Evolutionary conservation across 2,329 filamentous ascomycete genomes (phyloP), one percentile per base, ranked within the genome.

Genomic region (Aspergillus aculeatus): DNA sequence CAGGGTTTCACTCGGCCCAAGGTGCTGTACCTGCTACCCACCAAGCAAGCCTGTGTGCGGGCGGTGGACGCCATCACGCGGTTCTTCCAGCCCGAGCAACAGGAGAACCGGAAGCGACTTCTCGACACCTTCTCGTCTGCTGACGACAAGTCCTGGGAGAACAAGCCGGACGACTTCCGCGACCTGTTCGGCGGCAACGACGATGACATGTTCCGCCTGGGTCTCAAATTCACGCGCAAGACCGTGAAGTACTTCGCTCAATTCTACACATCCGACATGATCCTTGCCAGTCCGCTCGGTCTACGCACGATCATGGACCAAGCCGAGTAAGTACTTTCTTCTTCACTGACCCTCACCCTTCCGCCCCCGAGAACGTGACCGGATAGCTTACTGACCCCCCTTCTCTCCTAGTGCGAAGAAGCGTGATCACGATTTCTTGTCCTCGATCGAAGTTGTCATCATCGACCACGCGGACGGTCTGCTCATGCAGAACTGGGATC

Each of bases 401-500:
- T 44, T 19, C 29, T 47, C 26, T 62, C 54, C 58, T 56, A 83
- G 79, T 66, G 83, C 81, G 61, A 89, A 89, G 73, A 87, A 86
- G 64, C 78, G 84, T 38, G 94, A 98, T 73, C 88, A 86, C 68
- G 95, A 99, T 75, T 99, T 96, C 73, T 82, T 99, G 14, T 94
- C 90, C 59, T 98, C 94, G 1, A 91, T 99, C 68, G 95, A 99
- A 77, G 77, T 99, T 54, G 87, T 95, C 32, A 83, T 98, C 50
- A 83, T 96, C 62, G 95, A 99, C 74, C 93, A 98, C 76, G 89
- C 92, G 12, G 93, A 98, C 75, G 92, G 92, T 0, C 84, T 97
- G 47, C 85, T 96, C 9, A 97, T 97, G 92, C 95, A 99, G 75
- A 98, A 96, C 74, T 98, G 94, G 93, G 92, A 97, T 70, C 94